Evolutionary conservation across 164 flowering plant species (phyloP).

Genomic region (Paratinospora sagittata): DNA sequence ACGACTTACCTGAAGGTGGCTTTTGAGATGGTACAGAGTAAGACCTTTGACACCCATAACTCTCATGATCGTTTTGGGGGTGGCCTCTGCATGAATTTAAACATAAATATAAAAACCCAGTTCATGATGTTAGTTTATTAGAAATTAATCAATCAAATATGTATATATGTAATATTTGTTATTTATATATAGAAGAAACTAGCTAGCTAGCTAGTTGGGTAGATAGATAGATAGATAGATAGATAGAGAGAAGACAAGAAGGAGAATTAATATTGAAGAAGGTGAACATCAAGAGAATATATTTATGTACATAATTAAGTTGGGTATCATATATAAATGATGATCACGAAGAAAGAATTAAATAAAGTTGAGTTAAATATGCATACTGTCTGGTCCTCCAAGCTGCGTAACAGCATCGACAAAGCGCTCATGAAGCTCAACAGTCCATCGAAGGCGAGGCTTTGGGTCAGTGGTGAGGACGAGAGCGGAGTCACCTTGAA

Average conservation of each 20-base stretch:
- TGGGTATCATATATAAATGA: not conserved
- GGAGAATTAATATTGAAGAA: not conserved
- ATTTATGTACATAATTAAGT: not conserved
- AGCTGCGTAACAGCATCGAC: slow-evolving; percentile 99
- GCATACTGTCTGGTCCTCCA: slow-evolving; percentile 92
- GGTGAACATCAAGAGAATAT: no score
- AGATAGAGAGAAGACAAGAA: not conserved
- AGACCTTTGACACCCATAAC: slow-evolving; percentile 99
- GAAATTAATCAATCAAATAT: not conserved
- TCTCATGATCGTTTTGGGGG: slow-evolving; percentile 97
- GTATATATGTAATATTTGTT: not conserved
- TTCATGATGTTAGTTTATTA: no score
- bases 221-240: no score
- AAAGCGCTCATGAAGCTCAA: slow-evolving; percentile 94
- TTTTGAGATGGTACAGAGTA: slow-evolving; percentile 97
- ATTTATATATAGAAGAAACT: not conserved
- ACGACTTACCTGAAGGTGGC: slow-evolving; percentile 84
- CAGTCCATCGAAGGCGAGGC: slow-evolving; percentile 98
- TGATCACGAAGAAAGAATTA: not conserved
- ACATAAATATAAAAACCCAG: not conserved
- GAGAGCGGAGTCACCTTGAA: slow-evolving; percentile 92
- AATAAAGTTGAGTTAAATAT: not conserved
- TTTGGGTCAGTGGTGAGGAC: slow-evolving; percentile 99
- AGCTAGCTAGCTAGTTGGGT: not conserved
- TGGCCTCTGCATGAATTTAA: slow-evolving; percentile 60